These are phyloP conservation scores for Cladosporium velox DNA, from an alignment of 2,329 filamentous ascomycete genomes.

Conservation along the genomic window DNA sequence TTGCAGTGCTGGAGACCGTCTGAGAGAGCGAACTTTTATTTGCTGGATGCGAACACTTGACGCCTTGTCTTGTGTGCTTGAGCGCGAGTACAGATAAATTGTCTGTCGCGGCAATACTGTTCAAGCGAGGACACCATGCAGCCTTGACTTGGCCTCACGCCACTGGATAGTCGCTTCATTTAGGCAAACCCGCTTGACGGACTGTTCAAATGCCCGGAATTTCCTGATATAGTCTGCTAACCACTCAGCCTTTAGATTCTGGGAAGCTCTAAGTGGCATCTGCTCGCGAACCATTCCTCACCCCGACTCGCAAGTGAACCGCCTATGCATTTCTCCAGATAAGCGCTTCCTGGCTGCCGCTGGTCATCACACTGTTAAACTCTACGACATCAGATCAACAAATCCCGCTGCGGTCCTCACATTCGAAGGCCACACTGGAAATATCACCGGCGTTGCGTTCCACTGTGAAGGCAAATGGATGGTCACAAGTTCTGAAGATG, in stretches of 20 bases:
- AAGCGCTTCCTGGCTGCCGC: slow-evolving; percentile 90
- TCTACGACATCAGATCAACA: slow-evolving; percentile 98
- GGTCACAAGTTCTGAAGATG: slow-evolving; percentile 96
- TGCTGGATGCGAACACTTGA: neutral
- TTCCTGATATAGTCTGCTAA: neutral
- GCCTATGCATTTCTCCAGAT: slow-evolving; percentile 96
- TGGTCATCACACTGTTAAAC: slow-evolving; percentile 84
- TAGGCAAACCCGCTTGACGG: no score
- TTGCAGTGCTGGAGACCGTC: neutral
- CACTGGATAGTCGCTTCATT: neutral
- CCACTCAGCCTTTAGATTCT: slow-evolving; percentile 65
- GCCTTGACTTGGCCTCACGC: neutral
- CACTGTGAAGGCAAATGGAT: slow-evolving; percentile 99
- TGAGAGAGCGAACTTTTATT: neutral
- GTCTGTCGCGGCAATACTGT: neutral
- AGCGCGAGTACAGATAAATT: neutral
- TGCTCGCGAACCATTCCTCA: slow-evolving; percentile 98
- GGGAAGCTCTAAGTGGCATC: slow-evolving; percentile 96
- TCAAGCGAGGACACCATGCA: neutral
- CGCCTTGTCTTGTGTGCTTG: neutral
- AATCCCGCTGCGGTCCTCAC: slow-evolving; percentile 91
- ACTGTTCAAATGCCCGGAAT: neutral
- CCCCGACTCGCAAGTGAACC: slow-evolving; percentile 96
- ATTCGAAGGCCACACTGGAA: slow-evolving; percentile 94
- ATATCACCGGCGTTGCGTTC: slow-evolving; percentile 95